Evolutionary conservation across 768 basidiomycete species (phyloP).

Genomic region (Boletus subparvulus): DNA sequence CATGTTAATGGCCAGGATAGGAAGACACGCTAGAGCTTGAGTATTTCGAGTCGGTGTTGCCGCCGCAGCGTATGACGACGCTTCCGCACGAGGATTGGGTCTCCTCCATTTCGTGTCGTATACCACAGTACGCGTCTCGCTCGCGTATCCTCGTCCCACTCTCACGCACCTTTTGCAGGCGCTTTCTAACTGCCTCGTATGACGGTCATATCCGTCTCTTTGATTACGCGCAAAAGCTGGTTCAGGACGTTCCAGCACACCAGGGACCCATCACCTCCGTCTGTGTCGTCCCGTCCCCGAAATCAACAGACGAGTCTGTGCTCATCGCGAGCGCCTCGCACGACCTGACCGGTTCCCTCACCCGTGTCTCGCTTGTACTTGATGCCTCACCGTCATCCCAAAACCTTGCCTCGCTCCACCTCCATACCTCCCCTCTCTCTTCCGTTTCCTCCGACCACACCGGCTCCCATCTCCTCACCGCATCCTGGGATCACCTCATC

Average conservation of each 20-base stretch:
- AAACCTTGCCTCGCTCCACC: conserved; percentile 62
- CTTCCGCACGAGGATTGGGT: conserved; percentile 95
- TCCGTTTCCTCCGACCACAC: conserved; percentile 56
- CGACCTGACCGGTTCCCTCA: conserved; percentile 70
- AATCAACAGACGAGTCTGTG: conserved; percentile 31
- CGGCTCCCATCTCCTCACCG: conserved; percentile 70
- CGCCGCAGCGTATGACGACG: conserved; percentile 77
- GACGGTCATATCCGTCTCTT: conserved; percentile 76
- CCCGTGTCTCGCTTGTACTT: conserved; percentile 17
- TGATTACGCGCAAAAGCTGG: conserved; percentile 61
- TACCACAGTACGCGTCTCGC: conserved; percentile 14
- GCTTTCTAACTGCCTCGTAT: conserved; percentile 78
- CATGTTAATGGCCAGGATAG: conserved; percentile 36
- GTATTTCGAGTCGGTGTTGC: conserved; percentile 86
- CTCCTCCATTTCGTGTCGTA: conserved; percentile 26
- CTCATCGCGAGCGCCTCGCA: conserved; percentile 72
- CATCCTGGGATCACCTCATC: conserved; percentile 85
- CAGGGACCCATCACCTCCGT: conserved; percentile 67
- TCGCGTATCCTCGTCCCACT: background rate
- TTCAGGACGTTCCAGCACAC: conserved; percentile 53
- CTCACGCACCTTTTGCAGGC: conserved; percentile 36
- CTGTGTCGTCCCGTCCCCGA: conserved; percentile 46
- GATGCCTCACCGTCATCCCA: conserved; percentile 8
- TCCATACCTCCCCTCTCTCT: conserved; percentile 82
- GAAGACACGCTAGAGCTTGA: conserved; percentile 92